Evolutionary conservation across 768 basidiomycete species (phyloP), one percentile per base, ranked within the genome.

Genomic region (Daedaleopsis sinensis): DNA sequence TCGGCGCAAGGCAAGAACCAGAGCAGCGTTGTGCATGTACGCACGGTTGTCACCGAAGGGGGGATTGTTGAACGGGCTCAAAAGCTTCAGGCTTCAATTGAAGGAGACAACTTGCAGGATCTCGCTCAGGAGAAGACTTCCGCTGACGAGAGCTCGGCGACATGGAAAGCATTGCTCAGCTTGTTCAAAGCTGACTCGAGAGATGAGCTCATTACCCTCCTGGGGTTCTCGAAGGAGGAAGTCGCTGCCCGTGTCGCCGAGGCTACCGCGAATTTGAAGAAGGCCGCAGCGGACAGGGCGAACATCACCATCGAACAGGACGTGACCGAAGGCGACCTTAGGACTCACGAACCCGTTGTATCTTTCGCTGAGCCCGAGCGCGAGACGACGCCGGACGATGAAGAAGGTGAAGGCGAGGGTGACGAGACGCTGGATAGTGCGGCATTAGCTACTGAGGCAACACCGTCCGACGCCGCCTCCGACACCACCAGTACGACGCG

Each of bases 151-250:
- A 72, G 68, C 3, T 69, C 80, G 49, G 87, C 84, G 15, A 84
- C 86, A 8, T 97, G 95, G 95, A 94, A 89, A 71, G 93, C 94
- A 0, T 74, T 98, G n/a, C 73, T 88, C 52, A 92, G 90, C 65
- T 78, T 98, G 24, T 98, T 97, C 84, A 86, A 86, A 65, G 88
- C 94, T 0, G 85, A 96, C 71, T 94, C 94, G 10, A 80, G 94
- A 56, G 92, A 96, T 27, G 94, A 98, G 74, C 80, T 98, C 6
- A 89, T 98, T 52, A 89, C 89, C 2, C 76, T 98, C 1, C 82
- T 99, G 15, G 96, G 96, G 0, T 98, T 96, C 74, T 96, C 94
- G 3, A 96, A 96, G 74, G 84, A 82, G 11, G 93, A 96, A 64
- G 84, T 97, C 18, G 86, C 86, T 2, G 76, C 80, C 5, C 89